Evolutionary conservation across 805 yeast species (phyloP).

Genomic region (Spathaspora girioi): DNA sequence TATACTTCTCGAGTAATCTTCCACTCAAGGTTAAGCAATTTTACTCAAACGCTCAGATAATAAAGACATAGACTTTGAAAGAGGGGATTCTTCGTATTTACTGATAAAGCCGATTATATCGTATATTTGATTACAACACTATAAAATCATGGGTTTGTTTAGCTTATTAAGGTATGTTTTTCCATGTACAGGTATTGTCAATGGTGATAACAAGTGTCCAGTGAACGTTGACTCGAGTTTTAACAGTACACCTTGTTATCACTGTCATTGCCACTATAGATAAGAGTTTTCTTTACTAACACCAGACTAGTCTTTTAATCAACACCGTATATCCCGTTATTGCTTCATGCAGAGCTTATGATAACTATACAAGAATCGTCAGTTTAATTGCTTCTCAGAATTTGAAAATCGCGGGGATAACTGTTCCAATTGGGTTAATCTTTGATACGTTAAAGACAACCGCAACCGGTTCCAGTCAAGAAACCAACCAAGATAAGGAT

Average conservation of each 20-base stretch:
- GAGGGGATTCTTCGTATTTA: background rate
- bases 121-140: background rate
- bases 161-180: constrained; percentile 16
- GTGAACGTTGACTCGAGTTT: background rate
- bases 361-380: constrained; percentile 31
- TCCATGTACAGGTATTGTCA: background rate
- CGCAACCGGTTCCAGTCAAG: constrained; percentile 7
- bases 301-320: constrained; percentile 23
- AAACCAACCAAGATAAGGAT: constrained; percentile 8
- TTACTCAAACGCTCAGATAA: background rate
- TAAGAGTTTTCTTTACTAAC: constrained; percentile 9
- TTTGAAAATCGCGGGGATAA: constrained; percentile 36
- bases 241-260: background rate
- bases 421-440: constrained; percentile 19
- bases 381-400: constrained; percentile 24
- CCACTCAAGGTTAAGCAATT: background rate
- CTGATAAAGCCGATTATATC: background rate
- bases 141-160: constrained; percentile 12
- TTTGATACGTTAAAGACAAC: background rate
- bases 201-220: background rate
- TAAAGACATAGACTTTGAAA: too few relatives aligned
- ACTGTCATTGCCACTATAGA: background rate
- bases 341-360: constrained; percentile 59
- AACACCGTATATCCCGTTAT: constrained; percentile 55
- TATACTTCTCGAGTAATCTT: background rate